A percentile compares a stretch with the other conserved stretches of the same genome.
phyloP scores from a whole-genome alignment of 768 basidiomycete species.

The Pleurotus eryngii region DNA sequence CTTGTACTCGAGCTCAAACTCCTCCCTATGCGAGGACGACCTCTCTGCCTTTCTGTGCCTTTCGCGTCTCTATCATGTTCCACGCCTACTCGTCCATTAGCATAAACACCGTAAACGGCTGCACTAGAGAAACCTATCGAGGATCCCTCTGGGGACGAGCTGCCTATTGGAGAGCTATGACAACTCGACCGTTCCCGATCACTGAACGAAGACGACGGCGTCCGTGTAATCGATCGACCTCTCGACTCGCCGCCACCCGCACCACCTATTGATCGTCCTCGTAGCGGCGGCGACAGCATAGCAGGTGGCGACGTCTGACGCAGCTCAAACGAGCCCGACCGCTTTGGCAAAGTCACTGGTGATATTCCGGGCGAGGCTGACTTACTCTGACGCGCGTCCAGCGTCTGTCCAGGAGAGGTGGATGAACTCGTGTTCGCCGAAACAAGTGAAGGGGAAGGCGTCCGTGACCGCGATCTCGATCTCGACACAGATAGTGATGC shows the following conservation, averaged over 20 bases:
- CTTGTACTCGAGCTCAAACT: slow-evolving; percentile 12
- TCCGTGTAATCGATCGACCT: slow-evolving; percentile 54
- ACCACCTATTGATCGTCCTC: slow-evolving; percentile 21
- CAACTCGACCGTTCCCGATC: slow-evolving; percentile 38
- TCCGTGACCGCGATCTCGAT: slow-evolving; percentile 39
- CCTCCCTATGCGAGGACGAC: slow-evolving; percentile 12
- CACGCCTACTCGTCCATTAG: slow-evolving; percentile 29
- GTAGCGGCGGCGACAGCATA: slow-evolving; percentile 23
- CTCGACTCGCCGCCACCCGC: slow-evolving; percentile 29
- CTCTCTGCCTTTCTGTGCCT: slow-evolving; percentile 16
- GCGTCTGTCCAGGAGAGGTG: slow-evolving; percentile 13
- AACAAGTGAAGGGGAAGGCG: slow-evolving; percentile 31
- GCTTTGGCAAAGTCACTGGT: slow-evolving; percentile 11
- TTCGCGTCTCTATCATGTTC: slow-evolving; percentile 20
- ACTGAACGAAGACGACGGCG: slow-evolving; percentile 51
- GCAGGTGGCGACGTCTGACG: slow-evolving; percentile 12
- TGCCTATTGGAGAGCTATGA: slow-evolving; percentile 24
- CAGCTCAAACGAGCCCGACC: background rate
- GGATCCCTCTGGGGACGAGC: slow-evolving; percentile 24
- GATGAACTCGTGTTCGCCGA: slow-evolving; percentile 14
- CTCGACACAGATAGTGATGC: slow-evolving; percentile 21
- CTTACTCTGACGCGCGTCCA: slow-evolving; percentile 14
- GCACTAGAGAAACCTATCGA: slow-evolving; percentile 21
- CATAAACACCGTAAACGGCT: slow-evolving; percentile 25
- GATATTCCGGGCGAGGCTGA: slow-evolving; percentile 16